These are phyloP conservation scores for Rhynchosporium graminicola DNA, from an alignment of 2,329 filamentous ascomycete genomes.

Conservation along the genomic window DNA sequence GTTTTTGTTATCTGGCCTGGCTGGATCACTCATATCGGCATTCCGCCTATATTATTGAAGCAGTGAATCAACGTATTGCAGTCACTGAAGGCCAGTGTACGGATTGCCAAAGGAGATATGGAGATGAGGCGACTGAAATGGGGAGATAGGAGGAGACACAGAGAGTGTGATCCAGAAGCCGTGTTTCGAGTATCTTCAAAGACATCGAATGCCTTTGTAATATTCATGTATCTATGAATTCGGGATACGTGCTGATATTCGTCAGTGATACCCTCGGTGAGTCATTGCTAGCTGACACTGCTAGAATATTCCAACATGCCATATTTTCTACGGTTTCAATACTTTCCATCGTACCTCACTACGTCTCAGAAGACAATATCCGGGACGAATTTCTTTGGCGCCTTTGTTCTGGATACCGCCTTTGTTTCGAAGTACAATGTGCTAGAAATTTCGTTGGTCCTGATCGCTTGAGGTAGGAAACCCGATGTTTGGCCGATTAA, in stretches of 20 bases:
- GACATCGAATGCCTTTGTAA: background rate
- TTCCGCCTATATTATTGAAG: background rate
- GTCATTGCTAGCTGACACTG: background rate
- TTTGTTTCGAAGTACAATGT: background rate
- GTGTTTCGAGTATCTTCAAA: background rate
- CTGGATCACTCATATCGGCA: background rate
- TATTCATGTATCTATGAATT: background rate
- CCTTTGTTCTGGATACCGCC: background rate
- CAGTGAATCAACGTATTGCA: background rate
- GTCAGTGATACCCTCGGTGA: background rate
- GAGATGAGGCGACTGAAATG: background rate
- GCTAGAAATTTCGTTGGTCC: background rate
- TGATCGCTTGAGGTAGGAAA: background rate
- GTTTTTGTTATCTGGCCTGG: background rate
- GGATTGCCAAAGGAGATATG: background rate
- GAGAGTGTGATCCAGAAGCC: background rate
- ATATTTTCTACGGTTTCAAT: background rate
- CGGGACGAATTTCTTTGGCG: background rate
- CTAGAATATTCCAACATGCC: background rate
- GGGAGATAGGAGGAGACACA: background rate
- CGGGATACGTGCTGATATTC: background rate
- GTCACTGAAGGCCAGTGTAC: background rate
- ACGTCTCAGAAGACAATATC: background rate
- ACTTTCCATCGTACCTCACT: background rate
- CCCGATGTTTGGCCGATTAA: background rate